phyloP scores from a whole-genome alignment of 2,329 filamentous ascomycete species.

The Blastomyces silverae region DNA sequence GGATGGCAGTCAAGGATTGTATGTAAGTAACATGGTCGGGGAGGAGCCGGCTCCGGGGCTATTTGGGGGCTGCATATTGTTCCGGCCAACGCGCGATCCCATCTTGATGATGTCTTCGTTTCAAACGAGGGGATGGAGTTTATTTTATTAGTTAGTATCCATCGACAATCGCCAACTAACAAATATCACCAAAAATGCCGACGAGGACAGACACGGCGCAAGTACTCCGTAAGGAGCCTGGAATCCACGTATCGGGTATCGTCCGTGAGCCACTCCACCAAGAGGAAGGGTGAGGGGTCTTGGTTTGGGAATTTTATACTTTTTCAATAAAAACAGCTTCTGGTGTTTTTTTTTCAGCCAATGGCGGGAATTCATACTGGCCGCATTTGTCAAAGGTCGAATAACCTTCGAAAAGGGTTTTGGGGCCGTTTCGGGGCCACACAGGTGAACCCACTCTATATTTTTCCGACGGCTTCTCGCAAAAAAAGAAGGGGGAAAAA shows the following conservation, averaged over 20 bases:
- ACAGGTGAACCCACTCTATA: neutral
- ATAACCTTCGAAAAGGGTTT: neutral
- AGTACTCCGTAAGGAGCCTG: constrained; percentile 4
- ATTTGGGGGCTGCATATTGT: neutral
- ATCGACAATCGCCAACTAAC: neutral
- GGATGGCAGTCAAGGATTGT: neutral
- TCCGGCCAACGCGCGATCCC: neutral
- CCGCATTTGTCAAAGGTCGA: constrained; percentile 2
- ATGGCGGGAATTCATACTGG: neutral
- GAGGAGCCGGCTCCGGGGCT: neutral
- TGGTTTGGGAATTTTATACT: neutral
- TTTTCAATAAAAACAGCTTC: neutral
- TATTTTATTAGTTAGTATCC: neutral
- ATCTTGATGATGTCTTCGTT: neutral
- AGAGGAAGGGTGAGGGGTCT: neutral
- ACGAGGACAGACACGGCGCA: neutral
- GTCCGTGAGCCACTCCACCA: neutral
- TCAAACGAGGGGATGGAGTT: neutral
- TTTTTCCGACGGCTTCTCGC: neutral
- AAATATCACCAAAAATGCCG: neutral
- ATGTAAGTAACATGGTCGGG: neutral
- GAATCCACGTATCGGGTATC: neutral
- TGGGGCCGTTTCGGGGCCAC: neutral
- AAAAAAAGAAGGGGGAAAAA: neutral
- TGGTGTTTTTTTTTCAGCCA: neutral